Evolutionary conservation across 306 rosid genomes (phyloP).

Genomic region (Trifolium subterraneum): DNA sequence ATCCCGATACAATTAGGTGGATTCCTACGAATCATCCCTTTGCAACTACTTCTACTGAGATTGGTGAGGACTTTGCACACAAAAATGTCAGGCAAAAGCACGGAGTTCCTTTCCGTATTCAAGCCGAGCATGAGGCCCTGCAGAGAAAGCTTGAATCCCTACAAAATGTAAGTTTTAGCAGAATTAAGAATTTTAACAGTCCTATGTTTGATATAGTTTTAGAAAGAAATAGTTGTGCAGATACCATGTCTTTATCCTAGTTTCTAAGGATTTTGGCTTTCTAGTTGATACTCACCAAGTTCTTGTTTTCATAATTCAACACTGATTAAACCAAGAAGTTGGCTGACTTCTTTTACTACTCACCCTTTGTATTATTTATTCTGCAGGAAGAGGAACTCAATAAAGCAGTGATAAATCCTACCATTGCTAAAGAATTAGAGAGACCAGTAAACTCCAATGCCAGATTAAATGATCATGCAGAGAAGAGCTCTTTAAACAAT

Average conservation of each 20-base stretch:
- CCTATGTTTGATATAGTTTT: conserved; percentile 21
- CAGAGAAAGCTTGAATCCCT: conserved; percentile 86
- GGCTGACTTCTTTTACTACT: conserved; percentile 17
- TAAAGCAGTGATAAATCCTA: conserved; percentile 62
- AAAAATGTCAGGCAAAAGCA: conserved; percentile 83
- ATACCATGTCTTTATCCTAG: conserved; percentile 1
- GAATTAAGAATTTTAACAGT: conserved; percentile 24
- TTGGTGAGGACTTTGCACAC: conserved; percentile 88
- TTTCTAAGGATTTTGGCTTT: conserved; percentile 20
- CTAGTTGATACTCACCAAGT: neutral
- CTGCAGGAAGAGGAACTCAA: conserved; percentile 77
- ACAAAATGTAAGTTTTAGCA: conserved; percentile 64
- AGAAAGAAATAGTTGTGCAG: conserved; percentile 32
- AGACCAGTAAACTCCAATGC: conserved; percentile 61
- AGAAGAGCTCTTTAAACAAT: conserved; percentile 52
- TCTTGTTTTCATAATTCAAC: conserved; percentile 26
- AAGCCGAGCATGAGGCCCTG: conserved; percentile 95
- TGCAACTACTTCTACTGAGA: conserved; percentile 84
- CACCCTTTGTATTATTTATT: conserved; percentile 17
- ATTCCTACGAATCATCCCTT: conserved; percentile 96
- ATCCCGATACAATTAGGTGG: conserved; percentile 92
- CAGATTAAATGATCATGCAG: conserved; percentile 57
- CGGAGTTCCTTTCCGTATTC: conserved; percentile 92
- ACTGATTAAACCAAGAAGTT: conserved; percentile 13
- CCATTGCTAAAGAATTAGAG: conserved; percentile 65